A percentile compares a stretch with the other conserved stretches of the same genome.
These are phyloP conservation scores for Plenodomus tracheiphilus DNA, from an alignment of 2,329 filamentous ascomycete species.

Conservation along the genomic window DNA sequence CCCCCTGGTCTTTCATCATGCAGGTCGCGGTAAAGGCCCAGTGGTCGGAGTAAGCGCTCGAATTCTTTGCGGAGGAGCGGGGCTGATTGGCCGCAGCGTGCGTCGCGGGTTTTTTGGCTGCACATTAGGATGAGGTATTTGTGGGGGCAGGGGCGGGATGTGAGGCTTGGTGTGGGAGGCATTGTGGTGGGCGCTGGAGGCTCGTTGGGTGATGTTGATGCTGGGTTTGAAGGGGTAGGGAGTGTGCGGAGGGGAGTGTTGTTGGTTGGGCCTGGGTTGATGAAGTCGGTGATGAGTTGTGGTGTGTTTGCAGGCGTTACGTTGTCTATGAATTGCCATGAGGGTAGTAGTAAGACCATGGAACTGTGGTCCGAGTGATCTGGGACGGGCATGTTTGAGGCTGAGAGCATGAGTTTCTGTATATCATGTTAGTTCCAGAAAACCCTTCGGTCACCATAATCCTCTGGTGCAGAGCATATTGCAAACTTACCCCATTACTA, in stretches of 20 bases:
- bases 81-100: conserved; percentile 90
- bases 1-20: conserved; percentile 88
- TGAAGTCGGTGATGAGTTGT: conserved; percentile 69
- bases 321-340: conserved; percentile 81
- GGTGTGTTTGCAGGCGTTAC: conserved; percentile 76
- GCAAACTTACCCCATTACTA: conserved; percentile 65
- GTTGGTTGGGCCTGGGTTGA: conserved; percentile 75
- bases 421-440: too few species aligned
- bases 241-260: conserved; percentile 59
- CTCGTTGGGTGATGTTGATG: conserved; percentile 16
- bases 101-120: conserved; percentile 91
- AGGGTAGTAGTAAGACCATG: conserved; percentile 79
- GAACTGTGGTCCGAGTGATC: conserved; percentile 66
- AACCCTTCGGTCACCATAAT: too few species aligned
- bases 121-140: conserved; percentile 87
- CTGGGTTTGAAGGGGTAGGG: conserved; percentile 13
- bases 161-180: conserved; percentile 48
- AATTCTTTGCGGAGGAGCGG: conserved; percentile 87
- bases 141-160: conserved; percentile 74
- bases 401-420: conserved; percentile 85
- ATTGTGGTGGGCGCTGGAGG: conserved; percentile 20
- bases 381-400: conserved; percentile 86
- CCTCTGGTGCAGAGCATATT: not conserved
- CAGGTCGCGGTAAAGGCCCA: conserved; percentile 83
- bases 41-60: conserved; percentile 80